phyloP scores from a whole-genome alignment of 2,329 filamentous ascomycete genomes.

The Fusarium pininemorale region DNA sequence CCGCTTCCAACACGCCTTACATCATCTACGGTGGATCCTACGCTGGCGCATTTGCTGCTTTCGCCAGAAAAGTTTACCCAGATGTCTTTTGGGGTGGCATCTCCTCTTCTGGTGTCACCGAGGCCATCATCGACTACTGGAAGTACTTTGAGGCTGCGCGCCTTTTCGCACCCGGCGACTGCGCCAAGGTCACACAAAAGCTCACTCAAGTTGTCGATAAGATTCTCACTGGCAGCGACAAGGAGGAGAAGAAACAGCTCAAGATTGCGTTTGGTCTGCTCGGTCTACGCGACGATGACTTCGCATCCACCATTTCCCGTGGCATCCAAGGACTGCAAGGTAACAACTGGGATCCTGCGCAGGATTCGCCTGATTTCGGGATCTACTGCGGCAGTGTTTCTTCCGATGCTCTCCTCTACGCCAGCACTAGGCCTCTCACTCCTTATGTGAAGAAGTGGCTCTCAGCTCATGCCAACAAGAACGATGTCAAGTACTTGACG shows the following conservation, averaged over 20 bases:
- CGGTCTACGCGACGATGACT: slow-evolving; percentile 58
- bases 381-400: slow-evolving; percentile 60
- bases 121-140: slow-evolving; percentile 82
- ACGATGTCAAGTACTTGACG: slow-evolving; percentile 50
- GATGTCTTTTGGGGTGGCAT: slow-evolving; percentile 83
- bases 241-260: slow-evolving; percentile 57
- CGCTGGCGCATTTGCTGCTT: slow-evolving; percentile 80
- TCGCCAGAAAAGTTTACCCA: slow-evolving; percentile 79
- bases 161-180: slow-evolving; percentile 63
- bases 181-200: slow-evolving; percentile 70
- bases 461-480: slow-evolving; percentile 51
- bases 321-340: slow-evolving; percentile 57
- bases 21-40: slow-evolving; percentile 88
- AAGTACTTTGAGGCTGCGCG: slow-evolving; percentile 63
- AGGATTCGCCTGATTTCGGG: slow-evolving; percentile 54
- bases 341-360: slow-evolving; percentile 63
- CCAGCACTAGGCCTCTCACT: slow-evolving; percentile 49
- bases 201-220: slow-evolving; percentile 61
- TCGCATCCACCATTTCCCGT: slow-evolving; percentile 53
- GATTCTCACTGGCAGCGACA: slow-evolving; percentile 55
- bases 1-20: slow-evolving; percentile 71
- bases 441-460: slow-evolving; percentile 52
- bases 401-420: slow-evolving; percentile 53
- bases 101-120: slow-evolving; percentile 80
- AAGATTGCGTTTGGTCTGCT: slow-evolving; percentile 58